Evolutionary conservation across 331 rosid genomes (phyloP).

Genomic region (Saraca asoca): DNA sequence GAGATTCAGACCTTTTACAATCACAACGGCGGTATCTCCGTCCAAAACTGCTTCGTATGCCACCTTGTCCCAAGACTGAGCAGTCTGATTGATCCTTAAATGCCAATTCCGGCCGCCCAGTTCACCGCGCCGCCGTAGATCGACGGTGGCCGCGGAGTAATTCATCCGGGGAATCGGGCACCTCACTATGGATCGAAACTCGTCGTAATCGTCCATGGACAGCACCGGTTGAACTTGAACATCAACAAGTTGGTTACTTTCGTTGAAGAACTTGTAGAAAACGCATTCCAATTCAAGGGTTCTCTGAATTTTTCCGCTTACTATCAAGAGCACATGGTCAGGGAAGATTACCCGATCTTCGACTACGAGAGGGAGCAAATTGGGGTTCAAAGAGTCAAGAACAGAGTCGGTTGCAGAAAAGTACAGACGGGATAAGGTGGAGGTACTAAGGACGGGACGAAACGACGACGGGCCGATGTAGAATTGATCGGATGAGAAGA

Average conservation of each 20-base stretch:
- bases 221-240: constrained; percentile 47
- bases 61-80: constrained; percentile 62
- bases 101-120: constrained; percentile 37
- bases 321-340: constrained; percentile 63
- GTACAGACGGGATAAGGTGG: constrained; percentile 57
- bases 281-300: constrained; percentile 56
- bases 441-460: constrained; percentile 50
- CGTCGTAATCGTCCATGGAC: constrained; percentile 59
- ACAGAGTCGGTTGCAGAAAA: constrained; percentile 56
- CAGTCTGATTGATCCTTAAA: constrained; percentile 38
- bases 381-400: constrained; percentile 49
- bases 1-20: constrained; percentile 86
- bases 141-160: constrained; percentile 46
- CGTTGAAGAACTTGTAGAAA: constrained; percentile 45
- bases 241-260: constrained; percentile 9
- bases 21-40: constrained; percentile 66
- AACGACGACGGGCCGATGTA: constrained; percentile 43
- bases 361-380: constrained; percentile 34
- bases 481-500: constrained; percentile 51
- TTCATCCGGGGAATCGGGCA: constrained; percentile 70
- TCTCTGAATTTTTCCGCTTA: constrained; percentile 20
- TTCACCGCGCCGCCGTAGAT: constrained; percentile 53
- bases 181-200: constrained; percentile 63
- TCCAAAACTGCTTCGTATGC: constrained; percentile 86
- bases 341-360: constrained; percentile 73